Base-by-base conservation (phyloP, 306 rosid species). In the Oemleria cerasiformis region DNA sequence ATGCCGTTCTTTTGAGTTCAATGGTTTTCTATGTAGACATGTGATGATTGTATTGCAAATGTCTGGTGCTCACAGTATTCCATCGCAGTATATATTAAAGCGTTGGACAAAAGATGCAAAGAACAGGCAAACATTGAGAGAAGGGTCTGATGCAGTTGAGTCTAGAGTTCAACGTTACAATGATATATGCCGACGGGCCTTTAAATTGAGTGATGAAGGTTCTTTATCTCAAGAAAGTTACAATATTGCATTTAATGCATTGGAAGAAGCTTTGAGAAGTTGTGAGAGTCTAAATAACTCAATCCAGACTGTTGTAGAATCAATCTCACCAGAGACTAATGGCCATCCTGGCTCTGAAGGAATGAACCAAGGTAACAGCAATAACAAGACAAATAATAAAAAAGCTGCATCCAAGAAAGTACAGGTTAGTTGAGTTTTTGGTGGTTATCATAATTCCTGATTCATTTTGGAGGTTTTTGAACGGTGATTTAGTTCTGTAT, bases 1-100 rank as follows among this genome's bases (percentile, higher is more conserved):
- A 36, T 85, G 88, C 79, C 82, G 59, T 53, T 73, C 73, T 6
- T 85, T 85, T 71, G 88, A 85, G 66, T 73, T 72, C 66, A 65
- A 70, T 48, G 88, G 86, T 40, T 79, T 72, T 63, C 88, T 85
- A 70, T 85, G 86, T 73, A 77, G 88, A 45, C 88, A 85, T 63
- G 80, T 74, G 19, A 62, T 85, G 79, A 77, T 81, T 67, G 84
- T 85, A 55, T 80, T 85, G 6, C 88, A 85, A 70, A 73, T 81
- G 79, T 79, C 86, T 58, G 86, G 88, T 25, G 78, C 79, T 9
- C 70, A 75, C 49, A 79, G 25, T 57, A 85, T 85, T 49, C 86
- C 86, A 44, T 68, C 78, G 42, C 85, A 81, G 56, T 85, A 76
- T 74, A 73, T 85, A 66, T 65, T 85, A 51, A 74, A 76, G 44